Evolutionary conservation across 2,329 filamentous ascomycete species (phyloP), one percentile per base, ranked within the genome.

Genomic region (Fusarium albosuccineum): DNA sequence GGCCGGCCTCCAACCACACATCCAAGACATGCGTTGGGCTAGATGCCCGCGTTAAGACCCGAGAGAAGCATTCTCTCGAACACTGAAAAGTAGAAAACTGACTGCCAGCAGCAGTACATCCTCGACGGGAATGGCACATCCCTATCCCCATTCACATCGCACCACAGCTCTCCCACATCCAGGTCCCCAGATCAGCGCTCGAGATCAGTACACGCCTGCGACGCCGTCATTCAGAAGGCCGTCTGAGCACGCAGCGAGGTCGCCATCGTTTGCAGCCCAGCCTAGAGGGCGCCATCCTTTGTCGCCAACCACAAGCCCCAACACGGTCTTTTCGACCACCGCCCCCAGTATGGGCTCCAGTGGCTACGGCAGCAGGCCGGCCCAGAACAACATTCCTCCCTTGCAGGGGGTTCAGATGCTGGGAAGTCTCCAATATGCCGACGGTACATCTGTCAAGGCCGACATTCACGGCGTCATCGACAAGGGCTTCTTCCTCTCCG

Each of bases 401-500:
- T 80, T 89, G 22, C 74, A 80, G 66, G 67, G 80, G 7, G 79
- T 87, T 53, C 81, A 82, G 29, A 83, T 82, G 37, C 81, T 89
- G 53, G 87, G 87, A 40, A 85, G 85, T n/a, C 84, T 93, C 57
- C 83, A 85, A 58, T 91, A 90, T 71, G 82, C 79, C 4, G 86
- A 92, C 49, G 77, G 74, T 7, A 80, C 82, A 3, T 81, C 83
- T 1, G 85, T 96, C 68, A 90, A 89, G 66, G 85, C 92, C 17
- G 90, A 92, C 13, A 92, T 97, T 66, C 85, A 90, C 30, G 92
- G 92, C 36, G 91, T 89, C 72, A 93, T 97, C 62, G 92, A 97
- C 77, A 97, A 97, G 73, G 94, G 94, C 0, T 97, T 97, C 80
- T 97, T 97, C 76, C 82, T 89, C 36, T 86, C 86, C 4, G 94